Conservation (phyloP, 2,329 filamentous ascomycete species). For the Fusarium coicis region DNA sequence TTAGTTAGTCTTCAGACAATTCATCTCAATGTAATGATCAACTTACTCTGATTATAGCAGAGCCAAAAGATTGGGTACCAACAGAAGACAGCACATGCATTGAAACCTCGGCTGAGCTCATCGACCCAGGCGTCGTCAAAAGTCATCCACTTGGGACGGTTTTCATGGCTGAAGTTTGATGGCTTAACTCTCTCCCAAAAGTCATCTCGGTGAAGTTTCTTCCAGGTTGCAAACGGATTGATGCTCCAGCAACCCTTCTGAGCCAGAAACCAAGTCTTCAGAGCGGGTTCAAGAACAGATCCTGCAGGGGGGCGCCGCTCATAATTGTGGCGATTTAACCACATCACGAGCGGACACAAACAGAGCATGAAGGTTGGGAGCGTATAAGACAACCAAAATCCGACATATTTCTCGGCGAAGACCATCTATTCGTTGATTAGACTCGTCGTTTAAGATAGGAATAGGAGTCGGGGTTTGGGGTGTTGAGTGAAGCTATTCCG, state of each 20-base stretch:
- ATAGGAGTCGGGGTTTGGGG: too few relatives aligned
- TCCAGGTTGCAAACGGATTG: constrained; percentile 71
- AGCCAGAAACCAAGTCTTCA: constrained; percentile 67
- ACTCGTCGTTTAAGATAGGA: too few relatives aligned
- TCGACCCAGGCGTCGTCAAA: constrained; percentile 85
- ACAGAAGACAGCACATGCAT: constrained; percentile 74
- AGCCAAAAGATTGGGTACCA: constrained; percentile 74
- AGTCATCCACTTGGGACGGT: constrained; percentile 76
- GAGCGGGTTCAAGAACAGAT: too few relatives aligned
- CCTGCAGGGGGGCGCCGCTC: constrained; percentile 32
- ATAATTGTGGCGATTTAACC: constrained; percentile 69
- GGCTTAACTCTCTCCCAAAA: constrained; percentile 79
- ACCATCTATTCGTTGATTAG: constrained; percentile 55
- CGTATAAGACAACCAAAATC: constrained; percentile 77
- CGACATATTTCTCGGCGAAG: constrained; percentile 78
- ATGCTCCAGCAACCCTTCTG: constrained; percentile 76
- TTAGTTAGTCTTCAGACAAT: constrained; percentile 18
- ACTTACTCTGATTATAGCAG: constrained; percentile 57
- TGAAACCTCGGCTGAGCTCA: constrained; percentile 75
- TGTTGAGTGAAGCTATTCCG: too few relatives aligned
- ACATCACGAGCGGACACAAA: constrained; percentile 70
- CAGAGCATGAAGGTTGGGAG: constrained; percentile 75
- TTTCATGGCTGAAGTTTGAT: constrained; percentile 64
- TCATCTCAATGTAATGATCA: not conserved
- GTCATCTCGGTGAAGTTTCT: constrained; percentile 64